phyloP scores from a whole-genome alignment of 768 basidiomycete genomes.

The Russula abietina region DNA sequence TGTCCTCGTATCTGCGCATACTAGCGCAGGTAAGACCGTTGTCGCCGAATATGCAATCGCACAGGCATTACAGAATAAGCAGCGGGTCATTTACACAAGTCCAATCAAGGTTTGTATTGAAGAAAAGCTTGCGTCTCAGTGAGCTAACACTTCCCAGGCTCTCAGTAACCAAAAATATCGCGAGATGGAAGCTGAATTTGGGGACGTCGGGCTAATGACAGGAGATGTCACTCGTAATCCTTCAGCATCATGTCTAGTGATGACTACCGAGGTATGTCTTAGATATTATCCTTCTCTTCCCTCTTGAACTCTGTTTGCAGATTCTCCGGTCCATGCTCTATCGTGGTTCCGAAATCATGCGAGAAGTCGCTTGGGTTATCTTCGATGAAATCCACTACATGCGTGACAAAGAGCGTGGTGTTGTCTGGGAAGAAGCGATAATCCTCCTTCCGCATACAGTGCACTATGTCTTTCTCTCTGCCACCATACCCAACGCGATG shows the following conservation, averaged over 20 bases:
- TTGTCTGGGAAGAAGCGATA: slow-evolving; percentile 99
- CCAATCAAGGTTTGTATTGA: slow-evolving; percentile 85
- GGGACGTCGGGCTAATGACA: slow-evolving; percentile 98
- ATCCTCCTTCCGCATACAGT: slow-evolving; percentile 95
- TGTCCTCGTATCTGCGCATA: slow-evolving; percentile 96
- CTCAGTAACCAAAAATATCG: slow-evolving; percentile 98
- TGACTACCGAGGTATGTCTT: slow-evolving; percentile 88
- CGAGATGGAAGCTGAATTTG: slow-evolving; percentile 94
- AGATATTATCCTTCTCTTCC: not conserved
- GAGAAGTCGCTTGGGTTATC: slow-evolving; percentile 99
- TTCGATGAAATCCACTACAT: slow-evolving; percentile 99
- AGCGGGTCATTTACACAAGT: slow-evolving; percentile 97
- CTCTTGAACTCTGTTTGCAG: slow-evolving; percentile 37
- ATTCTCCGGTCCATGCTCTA: slow-evolving; percentile 99
- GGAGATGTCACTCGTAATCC: slow-evolving; percentile 99
- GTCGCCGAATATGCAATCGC: slow-evolving; percentile 99
- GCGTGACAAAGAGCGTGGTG: slow-evolving; percentile 98
- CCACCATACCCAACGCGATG: slow-evolving; percentile 99
- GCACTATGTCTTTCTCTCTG: slow-evolving; percentile 96
- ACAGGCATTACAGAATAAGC: slow-evolving; percentile 86
- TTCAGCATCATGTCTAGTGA: slow-evolving; percentile 92
- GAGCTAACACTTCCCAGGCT: slow-evolving; percentile 50
- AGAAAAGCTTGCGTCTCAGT: slow-evolving; percentile 5
- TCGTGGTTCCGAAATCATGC: slow-evolving; percentile 97
- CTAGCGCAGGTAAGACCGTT: slow-evolving; percentile 98